These are phyloP conservation scores for Porodaedalea pini DNA, from an alignment of 1,284 basidiomycete genomes.

Conservation along the genomic window DNA sequence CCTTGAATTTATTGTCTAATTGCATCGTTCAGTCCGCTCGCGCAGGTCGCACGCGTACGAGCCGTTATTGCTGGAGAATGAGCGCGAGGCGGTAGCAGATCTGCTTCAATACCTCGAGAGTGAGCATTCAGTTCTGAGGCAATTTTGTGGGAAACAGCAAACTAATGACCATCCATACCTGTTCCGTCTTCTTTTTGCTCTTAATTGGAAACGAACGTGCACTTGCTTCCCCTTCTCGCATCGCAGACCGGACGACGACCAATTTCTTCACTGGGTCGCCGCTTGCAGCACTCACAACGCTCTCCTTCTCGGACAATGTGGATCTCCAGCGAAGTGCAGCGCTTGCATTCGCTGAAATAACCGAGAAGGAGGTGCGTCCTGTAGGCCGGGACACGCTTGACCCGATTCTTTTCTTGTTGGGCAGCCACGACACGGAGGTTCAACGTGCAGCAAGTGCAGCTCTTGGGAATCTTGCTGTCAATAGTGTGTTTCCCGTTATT, in stretches of 20 bases:
- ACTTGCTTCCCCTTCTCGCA: constrained; percentile 20
- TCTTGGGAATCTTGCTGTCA: constrained; percentile 97
- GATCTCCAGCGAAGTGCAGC: constrained; percentile 98
- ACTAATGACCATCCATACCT: neutral
- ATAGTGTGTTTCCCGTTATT: constrained; percentile 63
- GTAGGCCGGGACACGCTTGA: constrained; percentile 97
- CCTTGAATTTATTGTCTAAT: constrained; percentile 4
- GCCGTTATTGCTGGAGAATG: constrained; percentile 93
- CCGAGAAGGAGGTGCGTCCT: constrained; percentile 98
- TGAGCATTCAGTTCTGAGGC: constrained; percentile 39
- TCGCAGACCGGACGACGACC: constrained; percentile 86
- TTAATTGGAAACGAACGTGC: neutral
- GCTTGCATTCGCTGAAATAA: constrained; percentile 98
- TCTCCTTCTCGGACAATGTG: constrained; percentile 99
- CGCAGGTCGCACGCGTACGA: constrained; percentile 86
- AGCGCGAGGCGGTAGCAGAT: constrained; percentile 98
- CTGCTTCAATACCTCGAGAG: constrained; percentile 97
- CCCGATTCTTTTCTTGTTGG: constrained; percentile 95
- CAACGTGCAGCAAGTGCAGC: constrained; percentile 98
- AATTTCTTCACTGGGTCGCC: constrained; percentile 96
- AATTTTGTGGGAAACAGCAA: neutral
- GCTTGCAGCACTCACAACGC: constrained; percentile 89
- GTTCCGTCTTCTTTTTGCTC: neutral
- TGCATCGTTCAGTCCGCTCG: constrained; percentile 53
- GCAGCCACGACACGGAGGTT: constrained; percentile 98